These are phyloP conservation scores for Flaveria bidentis DNA, from an alignment of 129 eudicot species.

Conservation along the genomic window DNA sequence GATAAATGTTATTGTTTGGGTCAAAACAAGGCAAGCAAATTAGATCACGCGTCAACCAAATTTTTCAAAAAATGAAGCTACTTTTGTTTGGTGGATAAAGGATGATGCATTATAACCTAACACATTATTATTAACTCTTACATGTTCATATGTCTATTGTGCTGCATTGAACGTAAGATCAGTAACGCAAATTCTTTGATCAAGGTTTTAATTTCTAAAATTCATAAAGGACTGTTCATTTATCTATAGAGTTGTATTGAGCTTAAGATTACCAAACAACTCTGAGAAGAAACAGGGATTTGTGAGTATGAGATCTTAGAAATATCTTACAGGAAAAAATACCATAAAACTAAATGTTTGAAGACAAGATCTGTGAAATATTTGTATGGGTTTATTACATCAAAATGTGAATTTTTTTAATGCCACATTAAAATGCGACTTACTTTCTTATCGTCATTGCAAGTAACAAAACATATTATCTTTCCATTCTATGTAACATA, in stretches of 20 bases:
- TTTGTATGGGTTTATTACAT: neutral
- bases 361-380: neutral
- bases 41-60: slow-evolving; percentile 19
- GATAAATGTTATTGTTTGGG: slow-evolving; percentile 17
- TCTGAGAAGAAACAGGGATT: neutral
- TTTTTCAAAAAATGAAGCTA: slow-evolving; percentile 18
- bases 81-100: slow-evolving; percentile 33
- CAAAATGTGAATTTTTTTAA: neutral
- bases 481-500: neutral
- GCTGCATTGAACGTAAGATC: slow-evolving; percentile 11
- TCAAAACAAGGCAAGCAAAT: slow-evolving; percentile 25
- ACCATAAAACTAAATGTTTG: neutral
- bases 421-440: neutral
- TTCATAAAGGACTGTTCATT: neutral
- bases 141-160: slow-evolving; percentile 15
- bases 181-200: neutral
- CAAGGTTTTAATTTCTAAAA: neutral
- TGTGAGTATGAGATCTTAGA: neutral
- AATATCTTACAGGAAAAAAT: neutral
- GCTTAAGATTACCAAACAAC: neutral
- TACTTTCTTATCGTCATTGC: neutral
- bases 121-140: slow-evolving; percentile 15
- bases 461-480: neutral
- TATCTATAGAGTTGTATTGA: neutral
- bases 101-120: slow-evolving; percentile 33